phyloP scores from a whole-genome alignment of 768 basidiomycete species.

The Rhodosporidiobolus odoratus region DNA sequence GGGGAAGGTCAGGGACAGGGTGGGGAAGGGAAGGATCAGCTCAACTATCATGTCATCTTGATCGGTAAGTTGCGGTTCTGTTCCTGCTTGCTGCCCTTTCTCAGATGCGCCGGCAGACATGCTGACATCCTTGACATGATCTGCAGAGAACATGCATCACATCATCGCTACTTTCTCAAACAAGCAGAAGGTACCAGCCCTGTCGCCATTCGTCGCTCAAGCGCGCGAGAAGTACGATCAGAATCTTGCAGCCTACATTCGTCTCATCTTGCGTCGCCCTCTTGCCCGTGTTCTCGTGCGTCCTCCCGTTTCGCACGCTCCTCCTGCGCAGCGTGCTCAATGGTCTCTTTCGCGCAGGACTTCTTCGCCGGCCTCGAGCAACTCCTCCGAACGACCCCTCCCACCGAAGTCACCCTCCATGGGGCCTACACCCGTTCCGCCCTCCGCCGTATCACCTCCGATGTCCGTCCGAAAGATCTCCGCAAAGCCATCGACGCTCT shows the following conservation, averaged over 20 bases:
- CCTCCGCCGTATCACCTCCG: conserved; percentile 78
- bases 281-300: conserved; percentile 76
- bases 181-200: conserved; percentile 62
- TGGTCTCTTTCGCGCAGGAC: conserved; percentile 56
- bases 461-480: conserved; percentile 79
- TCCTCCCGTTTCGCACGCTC: background rate
- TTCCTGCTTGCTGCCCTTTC: background rate
- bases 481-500: conserved; percentile 80
- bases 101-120: background rate
- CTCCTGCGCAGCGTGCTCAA: background rate
- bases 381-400: conserved; percentile 70
- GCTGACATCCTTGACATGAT: background rate
- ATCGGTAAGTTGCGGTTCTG: conserved; percentile 60
- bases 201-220: conserved; percentile 58
- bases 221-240: conserved; percentile 85
- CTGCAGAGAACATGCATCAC: conserved; percentile 88
- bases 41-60: conserved; percentile 92
- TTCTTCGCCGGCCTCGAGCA: conserved; percentile 90
- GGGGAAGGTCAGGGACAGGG: conserved; percentile 59
- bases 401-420: conserved; percentile 70
- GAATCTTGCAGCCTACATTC: conserved; percentile 78
- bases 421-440: conserved; percentile 67
- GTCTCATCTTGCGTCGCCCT: conserved; percentile 75
- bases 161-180: conserved; percentile 74
- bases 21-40: conserved; percentile 84